Base-by-base conservation (phyloP, 257 asterid genomes). In the Gentiana dahurica region DNA sequence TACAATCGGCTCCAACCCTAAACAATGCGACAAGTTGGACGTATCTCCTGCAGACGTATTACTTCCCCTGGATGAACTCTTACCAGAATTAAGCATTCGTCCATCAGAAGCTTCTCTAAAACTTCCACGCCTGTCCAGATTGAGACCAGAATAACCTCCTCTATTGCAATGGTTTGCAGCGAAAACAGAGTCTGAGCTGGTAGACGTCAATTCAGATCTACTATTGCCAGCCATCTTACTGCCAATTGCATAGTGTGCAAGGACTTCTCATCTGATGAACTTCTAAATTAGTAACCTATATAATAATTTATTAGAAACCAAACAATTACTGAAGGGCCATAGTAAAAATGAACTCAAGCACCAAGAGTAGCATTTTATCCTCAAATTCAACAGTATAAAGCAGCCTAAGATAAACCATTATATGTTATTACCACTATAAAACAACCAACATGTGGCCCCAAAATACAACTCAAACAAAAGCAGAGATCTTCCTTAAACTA, bases 221-320 rank as follows among this genome's bases (percentile, higher is more conserved):
- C 79, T 49, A 72, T 76, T 85, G 69, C 97, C 96, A 65, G 87
- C 97, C 98, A 91, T 91, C 64, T 65, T 55, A 69, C 62, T 36
- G 53, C 58, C 61, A 66, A 41, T 41, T 10, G 9, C 46, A 41
- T 41, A 41, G 9, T 41, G 46, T 32, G 43, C 66, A 62, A 58
- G 61, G 51, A 71, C 65, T 65, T 71, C 54, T 57, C 51, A 11
- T 61, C 46, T 32, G 50, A 53, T 37, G 73, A 41, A 57, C 38
- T 74, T 68, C 67, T 47, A 51, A 58, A 36, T 24, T 24, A 24
- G 24, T 24, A 24, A 24, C 24, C 24, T 24, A 24, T 24, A 24
- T 24, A 24, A 24, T 24, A 24, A 55, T 55, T 66, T 71, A 68
- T 68, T 36, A 12, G 48, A 57, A 53, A 55, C 46, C 46, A 41